These are phyloP conservation scores for Pichia phayaonensis DNA, from an alignment of 805 yeast species.

Conservation along the genomic window DNA sequence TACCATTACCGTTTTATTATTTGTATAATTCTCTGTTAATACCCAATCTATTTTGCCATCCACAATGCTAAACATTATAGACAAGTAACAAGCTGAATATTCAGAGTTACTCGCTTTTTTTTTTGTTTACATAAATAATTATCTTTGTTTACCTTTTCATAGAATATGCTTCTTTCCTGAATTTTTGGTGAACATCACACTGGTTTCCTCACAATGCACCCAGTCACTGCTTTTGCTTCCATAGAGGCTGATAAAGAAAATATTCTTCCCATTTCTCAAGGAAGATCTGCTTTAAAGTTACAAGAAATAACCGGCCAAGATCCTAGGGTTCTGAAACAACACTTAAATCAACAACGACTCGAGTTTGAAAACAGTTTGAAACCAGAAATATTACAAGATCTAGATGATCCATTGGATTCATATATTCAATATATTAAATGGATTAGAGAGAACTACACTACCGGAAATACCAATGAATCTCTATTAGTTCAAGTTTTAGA, in stretches of 20 bases:
- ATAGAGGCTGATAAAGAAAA: constrained; percentile 71
- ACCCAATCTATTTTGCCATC: too few relatives aligned
- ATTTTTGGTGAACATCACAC: background rate
- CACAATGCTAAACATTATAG: too few relatives aligned
- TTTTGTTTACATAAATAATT: background rate
- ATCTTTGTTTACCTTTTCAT: background rate
- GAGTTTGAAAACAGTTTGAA: constrained; percentile 43
- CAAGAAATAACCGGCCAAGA: constrained; percentile 34
- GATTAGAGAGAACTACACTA: constrained; percentile 56
- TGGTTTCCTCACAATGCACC: background rate
- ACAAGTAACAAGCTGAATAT: background rate
- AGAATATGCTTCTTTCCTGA: background rate
- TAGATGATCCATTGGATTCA: constrained; percentile 79
- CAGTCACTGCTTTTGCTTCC: constrained; percentile 19
- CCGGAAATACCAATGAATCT: constrained; percentile 52
- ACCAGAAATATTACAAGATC: constrained; percentile 38
- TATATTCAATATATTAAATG: constrained; percentile 71
- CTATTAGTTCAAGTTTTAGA: constrained; percentile 62
- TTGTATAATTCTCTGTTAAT: too few relatives aligned
- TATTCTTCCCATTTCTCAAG: constrained; percentile 56
- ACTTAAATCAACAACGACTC: constrained; percentile 30
- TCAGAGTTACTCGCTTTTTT: background rate
- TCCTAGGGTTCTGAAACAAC: constrained; percentile 11
- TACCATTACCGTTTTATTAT: too few relatives aligned
- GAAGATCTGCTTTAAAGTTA: constrained; percentile 59